Evolutionary conservation across 2,329 filamentous ascomycete species (phyloP).

Genomic region (Cucurbitaria berberidis): DNA sequence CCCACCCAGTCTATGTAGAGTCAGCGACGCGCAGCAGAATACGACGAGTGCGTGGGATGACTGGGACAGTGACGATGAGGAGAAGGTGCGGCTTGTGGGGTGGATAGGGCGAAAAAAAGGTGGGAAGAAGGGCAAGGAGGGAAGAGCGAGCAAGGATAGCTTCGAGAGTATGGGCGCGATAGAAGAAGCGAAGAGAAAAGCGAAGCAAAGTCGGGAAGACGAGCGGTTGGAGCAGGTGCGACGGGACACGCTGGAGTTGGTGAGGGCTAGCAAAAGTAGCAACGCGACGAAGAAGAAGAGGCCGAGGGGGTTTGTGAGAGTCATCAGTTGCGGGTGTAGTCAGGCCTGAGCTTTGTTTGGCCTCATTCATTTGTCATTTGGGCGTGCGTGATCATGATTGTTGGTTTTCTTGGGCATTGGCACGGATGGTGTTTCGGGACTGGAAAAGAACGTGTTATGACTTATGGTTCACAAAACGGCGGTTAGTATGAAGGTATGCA

Average conservation of each 20-base stretch:
- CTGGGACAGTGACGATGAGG: slow-evolving; percentile 44
- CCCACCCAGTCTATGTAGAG: slow-evolving; percentile 24
- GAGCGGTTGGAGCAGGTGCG: slow-evolving; percentile 4
- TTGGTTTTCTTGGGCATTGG: background rate
- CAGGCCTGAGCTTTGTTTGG: slow-evolving; percentile 1
- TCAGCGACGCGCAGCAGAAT: slow-evolving; percentile 36
- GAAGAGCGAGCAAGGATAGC: slow-evolving; percentile 20
- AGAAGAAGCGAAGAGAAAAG: background rate
- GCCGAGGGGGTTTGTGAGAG: slow-evolving; percentile 38
- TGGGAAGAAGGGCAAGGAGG: slow-evolving; percentile 20
- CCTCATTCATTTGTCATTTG: background rate
- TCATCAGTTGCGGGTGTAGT: slow-evolving; percentile 41
- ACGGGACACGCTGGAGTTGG: slow-evolving; percentile 3
- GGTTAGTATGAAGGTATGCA: background rate
- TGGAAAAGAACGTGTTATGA: background rate
- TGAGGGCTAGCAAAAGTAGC: slow-evolving; percentile 1
- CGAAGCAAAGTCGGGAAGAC: slow-evolving; percentile 10
- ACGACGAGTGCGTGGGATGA: slow-evolving; percentile 46
- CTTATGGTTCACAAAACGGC: background rate
- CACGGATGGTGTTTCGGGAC: background rate
- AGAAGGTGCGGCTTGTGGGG: slow-evolving; percentile 37
- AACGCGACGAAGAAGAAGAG: slow-evolving; percentile 23
- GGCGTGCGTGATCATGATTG: background rate
- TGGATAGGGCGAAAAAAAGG: slow-evolving; percentile 27
- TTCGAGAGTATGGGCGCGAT: slow-evolving; percentile 9